Evolutionary conservation across 495 filamentous ascomycete genomes (phyloP).

Genomic region (Aspergillus cavernicola): DNA sequence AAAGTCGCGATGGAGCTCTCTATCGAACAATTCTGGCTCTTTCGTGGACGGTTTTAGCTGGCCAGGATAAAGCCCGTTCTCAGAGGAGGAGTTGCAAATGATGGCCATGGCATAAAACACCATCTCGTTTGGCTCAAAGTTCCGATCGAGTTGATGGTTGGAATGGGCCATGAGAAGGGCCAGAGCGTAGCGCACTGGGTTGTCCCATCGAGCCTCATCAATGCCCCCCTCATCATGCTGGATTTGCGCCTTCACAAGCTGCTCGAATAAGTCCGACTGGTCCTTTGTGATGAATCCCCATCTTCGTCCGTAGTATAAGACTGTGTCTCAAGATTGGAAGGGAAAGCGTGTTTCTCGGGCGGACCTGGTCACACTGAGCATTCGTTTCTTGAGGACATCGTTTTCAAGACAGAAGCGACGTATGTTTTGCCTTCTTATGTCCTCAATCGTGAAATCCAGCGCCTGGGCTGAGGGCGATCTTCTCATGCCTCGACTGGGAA

Average conservation of each 20-base stretch:
- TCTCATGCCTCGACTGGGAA: background rate
- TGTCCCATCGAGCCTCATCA: constrained; percentile 7
- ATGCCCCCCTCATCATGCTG: constrained; percentile 4
- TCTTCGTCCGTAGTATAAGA: background rate
- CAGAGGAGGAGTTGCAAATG: constrained; percentile 1
- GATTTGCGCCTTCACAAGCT: constrained; percentile 3
- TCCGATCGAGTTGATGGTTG: constrained; percentile 1
- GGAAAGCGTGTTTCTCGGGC: constrained; percentile 7
- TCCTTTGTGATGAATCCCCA: constrained; percentile 1
- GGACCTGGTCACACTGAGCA: constrained; percentile 4
- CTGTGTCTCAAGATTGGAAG: constrained; percentile 5
- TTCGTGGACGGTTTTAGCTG: background rate
- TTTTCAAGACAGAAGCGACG: constrained; percentile 5
- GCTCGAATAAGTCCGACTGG: background rate
- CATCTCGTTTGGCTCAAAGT: constrained; percentile 3
- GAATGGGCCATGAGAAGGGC: constrained; percentile 7
- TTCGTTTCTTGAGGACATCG: constrained; percentile 3
- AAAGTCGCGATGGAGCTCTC: constrained; percentile 8
- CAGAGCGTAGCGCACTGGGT: background rate
- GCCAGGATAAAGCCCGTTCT: constrained; percentile 5
- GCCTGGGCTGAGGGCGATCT: background rate
- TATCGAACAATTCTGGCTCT: constrained; percentile 1
- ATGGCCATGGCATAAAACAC: background rate
- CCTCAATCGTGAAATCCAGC: constrained; percentile 2
- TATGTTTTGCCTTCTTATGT: constrained; percentile 7